Evolutionary conservation across 768 basidiomycete genomes (phyloP), one percentile per base, ranked within the genome.

Genomic region (Guyanaporus albipodus): DNA sequence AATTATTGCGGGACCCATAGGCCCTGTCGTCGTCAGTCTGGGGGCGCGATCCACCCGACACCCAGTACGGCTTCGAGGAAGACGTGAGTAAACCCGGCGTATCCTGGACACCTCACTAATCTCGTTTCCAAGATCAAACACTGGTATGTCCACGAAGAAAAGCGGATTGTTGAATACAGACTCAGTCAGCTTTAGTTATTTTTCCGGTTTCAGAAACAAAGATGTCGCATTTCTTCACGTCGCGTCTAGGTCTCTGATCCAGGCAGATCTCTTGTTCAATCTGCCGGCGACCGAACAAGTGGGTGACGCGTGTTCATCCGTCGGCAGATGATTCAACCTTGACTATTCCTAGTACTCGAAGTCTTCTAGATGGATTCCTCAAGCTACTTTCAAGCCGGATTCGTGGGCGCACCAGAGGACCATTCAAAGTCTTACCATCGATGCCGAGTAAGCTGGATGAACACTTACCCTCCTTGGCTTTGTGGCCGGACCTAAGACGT

Each of bases 261-360:
- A 85, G 62, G 92, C 88, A 2, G 92, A 96, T 63, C 70, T 94
- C 35, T 63, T 94, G 3, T 79, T 91, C 70, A 93, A 93, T 68
- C 70, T 94, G 11, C 89, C 91, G 1, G 70, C 79, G 4, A 82
- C 63, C 2, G 91, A 94, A 65, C 90, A 92, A 68, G 82, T 80
- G 24, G 41, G 62, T 42, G n/a, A 2, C 10, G 24, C 5, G 26
- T 6, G 6, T 22, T 42, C 6, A 8, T 37, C 18, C 6, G 22
- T 38, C 10, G 34, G 4, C 15, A 9, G 9, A 15, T 27, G 1
- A 12, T 41, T 18, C 2, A 32, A 23, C 24, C 31, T n/a, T 26
- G 44, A 38, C 21, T 9, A 12, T 26, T 4, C 8, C 37, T 33
- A 73, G 72, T 74, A 73, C 51, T 71, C 71, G 12, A 69, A 64